phyloP scores from a whole-genome alignment of 768 basidiomycete species.

The Tricholoma sp. region DNA sequence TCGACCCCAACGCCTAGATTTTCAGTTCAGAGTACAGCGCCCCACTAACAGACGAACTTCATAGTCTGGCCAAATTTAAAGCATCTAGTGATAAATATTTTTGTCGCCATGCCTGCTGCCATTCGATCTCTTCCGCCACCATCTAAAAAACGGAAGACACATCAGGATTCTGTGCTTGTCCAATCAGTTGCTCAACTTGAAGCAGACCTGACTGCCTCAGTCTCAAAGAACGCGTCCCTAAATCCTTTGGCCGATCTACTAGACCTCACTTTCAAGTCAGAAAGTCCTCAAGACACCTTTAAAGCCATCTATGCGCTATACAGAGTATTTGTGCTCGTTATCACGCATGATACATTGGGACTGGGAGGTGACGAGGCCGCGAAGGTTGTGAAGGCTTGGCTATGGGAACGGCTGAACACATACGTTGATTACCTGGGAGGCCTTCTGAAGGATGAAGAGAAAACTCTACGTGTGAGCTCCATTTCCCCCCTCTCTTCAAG shows the following conservation, averaged over 20 bases:
- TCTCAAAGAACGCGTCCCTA: conserved; percentile 54
- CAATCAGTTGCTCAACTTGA: conserved; percentile 38
- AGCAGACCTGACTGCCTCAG: conserved; percentile 46
- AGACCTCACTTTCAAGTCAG: conserved; percentile 41
- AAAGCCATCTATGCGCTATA: conserved; percentile 83
- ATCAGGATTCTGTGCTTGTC: conserved; percentile 20
- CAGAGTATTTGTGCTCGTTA: conserved; percentile 29
- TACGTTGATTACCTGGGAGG: conserved; percentile 68
- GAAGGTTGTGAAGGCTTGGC: conserved; percentile 71
- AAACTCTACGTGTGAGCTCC: conserved; percentile 59
- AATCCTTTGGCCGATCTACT: conserved; percentile 78
- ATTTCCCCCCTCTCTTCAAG: not conserved
- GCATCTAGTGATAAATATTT: too few species aligned
- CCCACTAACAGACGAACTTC: too few species aligned
- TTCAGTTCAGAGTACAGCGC: too few species aligned
- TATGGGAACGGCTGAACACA: conserved; percentile 66
- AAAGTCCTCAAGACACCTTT: conserved; percentile 52
- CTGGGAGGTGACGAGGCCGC: conserved; percentile 47
- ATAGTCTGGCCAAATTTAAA: too few species aligned
- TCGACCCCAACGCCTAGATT: too few species aligned
- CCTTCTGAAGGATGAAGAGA: conserved; percentile 74
- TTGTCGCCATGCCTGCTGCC: conserved; percentile 19
- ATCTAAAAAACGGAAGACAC: conserved; percentile 46
- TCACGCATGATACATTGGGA: conserved; percentile 44
- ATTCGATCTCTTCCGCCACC: conserved; percentile 46